A percentile compares a stretch with the other conserved stretches of the same genome.
phyloP scores from a whole-genome alignment of 2,329 filamentous ascomycete species.

The Coleophoma cylindrospora region DNA sequence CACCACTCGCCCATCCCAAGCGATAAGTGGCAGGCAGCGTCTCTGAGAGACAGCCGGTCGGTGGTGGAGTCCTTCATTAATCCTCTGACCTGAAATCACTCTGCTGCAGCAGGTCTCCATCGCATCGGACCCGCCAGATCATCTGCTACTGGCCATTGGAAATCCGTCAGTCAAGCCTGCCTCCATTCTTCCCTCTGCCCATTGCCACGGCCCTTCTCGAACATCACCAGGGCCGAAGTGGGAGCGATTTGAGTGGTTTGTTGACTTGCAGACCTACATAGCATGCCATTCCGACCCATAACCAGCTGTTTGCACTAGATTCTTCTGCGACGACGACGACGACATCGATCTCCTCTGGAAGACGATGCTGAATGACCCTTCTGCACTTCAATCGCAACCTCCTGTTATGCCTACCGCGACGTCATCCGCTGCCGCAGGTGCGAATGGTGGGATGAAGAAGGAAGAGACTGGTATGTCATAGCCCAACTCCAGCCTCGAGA shows the following conservation, averaged over 20 bases:
- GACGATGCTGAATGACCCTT: slow-evolving; percentile 21
- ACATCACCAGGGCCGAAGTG: slow-evolving; percentile 2
- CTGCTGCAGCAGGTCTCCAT: slow-evolving; percentile 17
- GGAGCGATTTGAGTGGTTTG: slow-evolving; percentile 12
- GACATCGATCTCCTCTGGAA: slow-evolving; percentile 1
- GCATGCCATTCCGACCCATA: slow-evolving; percentile 17
- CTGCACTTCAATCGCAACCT: slow-evolving; percentile 16
- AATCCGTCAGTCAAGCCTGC: slow-evolving; percentile 19
- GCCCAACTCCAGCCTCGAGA: too few relatives aligned
- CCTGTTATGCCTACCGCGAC: slow-evolving; percentile 24
- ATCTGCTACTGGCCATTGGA: slow-evolving; percentile 13
- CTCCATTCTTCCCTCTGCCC: slow-evolving; percentile 8
- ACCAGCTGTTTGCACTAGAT: slow-evolving; percentile 12
- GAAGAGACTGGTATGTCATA: slow-evolving; percentile 23
- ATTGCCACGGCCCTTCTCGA: slow-evolving; percentile 16
- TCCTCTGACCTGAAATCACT: slow-evolving; percentile 11
- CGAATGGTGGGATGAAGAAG: slow-evolving; percentile 20
- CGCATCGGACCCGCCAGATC: slow-evolving; percentile 14
- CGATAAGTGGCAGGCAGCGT: slow-evolving; percentile 10
- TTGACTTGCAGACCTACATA: slow-evolving; percentile 13
- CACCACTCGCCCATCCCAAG: slow-evolving; percentile 1
- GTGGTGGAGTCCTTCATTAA: not conserved
- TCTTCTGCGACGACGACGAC: slow-evolving; percentile 5
- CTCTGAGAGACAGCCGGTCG: not conserved
- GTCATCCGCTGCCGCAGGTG: slow-evolving; percentile 15